Conservation (phyloP, 768 basidiomycete species). For the Tylopilus cervinicoccineus region DNA sequence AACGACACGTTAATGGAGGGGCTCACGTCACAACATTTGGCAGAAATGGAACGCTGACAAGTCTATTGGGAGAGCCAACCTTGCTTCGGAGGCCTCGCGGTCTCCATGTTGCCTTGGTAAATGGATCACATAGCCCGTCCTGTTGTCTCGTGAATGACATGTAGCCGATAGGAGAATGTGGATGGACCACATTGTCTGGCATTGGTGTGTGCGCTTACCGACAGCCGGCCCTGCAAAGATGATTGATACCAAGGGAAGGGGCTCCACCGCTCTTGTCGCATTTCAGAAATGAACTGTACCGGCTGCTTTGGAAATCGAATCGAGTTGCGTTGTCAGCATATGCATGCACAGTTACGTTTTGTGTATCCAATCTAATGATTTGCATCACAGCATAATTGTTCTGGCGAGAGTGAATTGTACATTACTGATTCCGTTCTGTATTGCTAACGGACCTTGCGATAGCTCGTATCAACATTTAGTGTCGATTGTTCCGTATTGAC, state of each 20-base stretch:
- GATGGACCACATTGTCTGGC: conserved; percentile 1
- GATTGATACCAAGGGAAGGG: not conserved
- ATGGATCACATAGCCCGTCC: not conserved
- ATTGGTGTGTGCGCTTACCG: conserved; percentile 12
- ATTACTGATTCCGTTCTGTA: not conserved
- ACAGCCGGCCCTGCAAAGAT: conserved; percentile 2
- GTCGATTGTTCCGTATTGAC: not conserved
- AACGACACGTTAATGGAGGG: not conserved
- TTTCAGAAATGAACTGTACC: conserved; percentile 6
- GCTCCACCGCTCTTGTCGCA: not conserved
- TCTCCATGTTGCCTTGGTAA: not conserved
- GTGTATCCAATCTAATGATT: conserved; percentile 2
- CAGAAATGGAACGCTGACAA: not conserved
- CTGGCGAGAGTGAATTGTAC: not conserved
- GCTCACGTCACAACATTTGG: not conserved
- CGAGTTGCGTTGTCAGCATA: not conserved
- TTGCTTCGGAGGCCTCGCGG: not conserved
- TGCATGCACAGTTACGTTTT: not conserved
- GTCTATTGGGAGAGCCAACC: not conserved
- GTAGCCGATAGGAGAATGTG: not conserved
- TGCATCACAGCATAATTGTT: not conserved
- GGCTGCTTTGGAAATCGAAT: not conserved
- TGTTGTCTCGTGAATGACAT: not conserved
- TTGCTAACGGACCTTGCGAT: not conserved
- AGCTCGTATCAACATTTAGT: not conserved